phyloP scores from a whole-genome alignment of 805 yeast genomes.

The Monosporozyma servazzii region DNA sequence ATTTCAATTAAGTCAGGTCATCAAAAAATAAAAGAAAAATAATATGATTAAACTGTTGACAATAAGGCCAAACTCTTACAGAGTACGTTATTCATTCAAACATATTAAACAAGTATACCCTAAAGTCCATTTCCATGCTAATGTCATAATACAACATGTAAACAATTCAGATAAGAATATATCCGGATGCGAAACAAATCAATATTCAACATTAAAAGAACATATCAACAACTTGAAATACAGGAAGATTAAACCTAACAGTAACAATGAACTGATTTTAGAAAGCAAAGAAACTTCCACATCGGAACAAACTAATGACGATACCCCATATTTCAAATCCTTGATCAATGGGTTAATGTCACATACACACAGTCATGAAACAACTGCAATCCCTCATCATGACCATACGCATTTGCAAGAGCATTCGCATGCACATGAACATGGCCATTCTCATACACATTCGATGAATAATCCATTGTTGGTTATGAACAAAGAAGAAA shows the following conservation, averaged over 20 bases:
- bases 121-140: neutral
- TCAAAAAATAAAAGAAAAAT: neutral
- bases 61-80: neutral
- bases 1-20: neutral
- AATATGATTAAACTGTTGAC: neutral
- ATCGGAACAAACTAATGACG: neutral
- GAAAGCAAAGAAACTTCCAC: neutral
- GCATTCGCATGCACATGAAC: constrained; percentile 8
- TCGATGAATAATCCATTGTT: constrained; percentile 23
- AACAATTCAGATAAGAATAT: neutral
- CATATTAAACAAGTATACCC: neutral
- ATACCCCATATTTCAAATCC: constrained; percentile 3
- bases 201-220: neutral
- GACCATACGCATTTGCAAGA: neutral
- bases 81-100: neutral
- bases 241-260: neutral
- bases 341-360: constrained; percentile 6
- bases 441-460: constrained; percentile 17
- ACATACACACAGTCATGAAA: constrained; percentile 6
- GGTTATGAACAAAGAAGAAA: constrained; percentile 35
- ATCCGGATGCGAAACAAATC: neutral
- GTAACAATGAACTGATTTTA: neutral
- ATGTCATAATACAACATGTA: neutral
- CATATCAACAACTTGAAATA: neutral
- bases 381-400: neutral